These are phyloP conservation scores for Alternaria gansuensis DNA, from an alignment of 2,329 filamentous ascomycete species.

Conservation along the genomic window DNA sequence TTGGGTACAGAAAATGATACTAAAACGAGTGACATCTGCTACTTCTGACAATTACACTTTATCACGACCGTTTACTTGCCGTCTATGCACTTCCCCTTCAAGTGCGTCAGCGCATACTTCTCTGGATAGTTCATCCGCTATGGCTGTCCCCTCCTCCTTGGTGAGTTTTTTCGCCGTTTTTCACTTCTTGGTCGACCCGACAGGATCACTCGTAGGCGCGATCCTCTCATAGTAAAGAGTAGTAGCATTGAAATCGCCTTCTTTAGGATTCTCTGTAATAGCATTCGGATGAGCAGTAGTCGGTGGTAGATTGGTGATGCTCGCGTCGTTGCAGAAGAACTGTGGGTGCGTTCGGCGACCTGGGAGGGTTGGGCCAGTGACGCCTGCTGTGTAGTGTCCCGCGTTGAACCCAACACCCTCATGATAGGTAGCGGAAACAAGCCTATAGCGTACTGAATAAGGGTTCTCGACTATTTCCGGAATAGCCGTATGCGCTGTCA, in stretches of 20 bases:
- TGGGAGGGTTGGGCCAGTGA: constrained; percentile 1
- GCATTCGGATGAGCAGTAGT: not conserved
- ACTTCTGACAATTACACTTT: no score
- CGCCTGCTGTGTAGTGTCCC: constrained; percentile 5
- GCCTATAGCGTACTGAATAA: constrained; percentile 3
- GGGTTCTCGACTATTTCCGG: not conserved
- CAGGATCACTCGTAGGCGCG: not conserved
- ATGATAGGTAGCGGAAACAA: constrained; percentile 3
- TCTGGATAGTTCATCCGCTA: no score
- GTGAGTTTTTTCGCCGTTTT: not conserved
- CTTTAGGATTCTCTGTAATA: not conserved
- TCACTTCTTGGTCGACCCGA: not conserved
- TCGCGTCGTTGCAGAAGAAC: not conserved
- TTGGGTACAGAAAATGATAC: no score
- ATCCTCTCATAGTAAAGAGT: constrained; percentile 5
- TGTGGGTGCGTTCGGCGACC: not conserved
- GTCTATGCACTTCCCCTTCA: no score
- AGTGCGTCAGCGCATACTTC: no score
- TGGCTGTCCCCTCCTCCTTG: no score
- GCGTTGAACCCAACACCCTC: not conserved
- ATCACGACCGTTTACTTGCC: no score
- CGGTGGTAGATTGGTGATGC: not conserved
- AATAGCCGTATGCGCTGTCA: not conserved
- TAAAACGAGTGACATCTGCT: no score
- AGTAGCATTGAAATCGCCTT: not conserved